Conservation (phyloP, 805 yeast species). For the Starmerella sp. region DNA sequence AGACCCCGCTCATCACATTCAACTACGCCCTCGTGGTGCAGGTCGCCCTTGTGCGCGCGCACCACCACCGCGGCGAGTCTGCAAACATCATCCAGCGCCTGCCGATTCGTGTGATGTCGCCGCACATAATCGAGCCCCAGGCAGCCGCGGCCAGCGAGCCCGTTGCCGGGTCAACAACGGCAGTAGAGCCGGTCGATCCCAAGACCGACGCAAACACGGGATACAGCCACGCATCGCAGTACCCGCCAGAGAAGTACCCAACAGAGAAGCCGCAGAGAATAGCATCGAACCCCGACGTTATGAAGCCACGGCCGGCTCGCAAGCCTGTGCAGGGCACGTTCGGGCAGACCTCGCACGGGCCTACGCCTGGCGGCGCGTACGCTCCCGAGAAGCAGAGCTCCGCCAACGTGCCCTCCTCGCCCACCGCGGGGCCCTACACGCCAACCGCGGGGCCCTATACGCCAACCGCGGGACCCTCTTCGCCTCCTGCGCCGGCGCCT, state of each 20-base stretch:
- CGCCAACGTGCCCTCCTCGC: too few species aligned
- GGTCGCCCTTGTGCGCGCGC: not conserved
- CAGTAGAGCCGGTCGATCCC: too few species aligned
- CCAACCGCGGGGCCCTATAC: too few species aligned
- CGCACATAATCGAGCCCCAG: not conserved
- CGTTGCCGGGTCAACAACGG: not conserved
- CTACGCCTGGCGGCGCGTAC: not conserved
- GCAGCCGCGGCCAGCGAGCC: not conserved
- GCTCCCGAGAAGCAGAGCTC: not conserved
- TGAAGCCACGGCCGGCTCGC: not conserved
- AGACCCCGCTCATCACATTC: slow-evolving; percentile 5
- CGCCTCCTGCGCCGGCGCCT: not conserved
- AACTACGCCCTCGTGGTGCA: not conserved
- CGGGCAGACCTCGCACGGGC: not conserved
- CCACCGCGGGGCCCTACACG: too few species aligned
- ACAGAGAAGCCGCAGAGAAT: not conserved
- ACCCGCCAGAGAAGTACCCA: not conserved
- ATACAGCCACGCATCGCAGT: too few species aligned
- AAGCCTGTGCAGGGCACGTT: not conserved
- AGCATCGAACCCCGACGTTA: not conserved
- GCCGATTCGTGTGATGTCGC: slow-evolving; percentile 5
- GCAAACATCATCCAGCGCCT: not conserved
- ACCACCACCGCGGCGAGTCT: slow-evolving; percentile 1
- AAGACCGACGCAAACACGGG: too few species aligned
- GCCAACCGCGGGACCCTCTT: too few species aligned